Evolutionary conservation across 164 flowering plant species (phyloP).

Genomic region (Pachysandra terminalis): DNA sequence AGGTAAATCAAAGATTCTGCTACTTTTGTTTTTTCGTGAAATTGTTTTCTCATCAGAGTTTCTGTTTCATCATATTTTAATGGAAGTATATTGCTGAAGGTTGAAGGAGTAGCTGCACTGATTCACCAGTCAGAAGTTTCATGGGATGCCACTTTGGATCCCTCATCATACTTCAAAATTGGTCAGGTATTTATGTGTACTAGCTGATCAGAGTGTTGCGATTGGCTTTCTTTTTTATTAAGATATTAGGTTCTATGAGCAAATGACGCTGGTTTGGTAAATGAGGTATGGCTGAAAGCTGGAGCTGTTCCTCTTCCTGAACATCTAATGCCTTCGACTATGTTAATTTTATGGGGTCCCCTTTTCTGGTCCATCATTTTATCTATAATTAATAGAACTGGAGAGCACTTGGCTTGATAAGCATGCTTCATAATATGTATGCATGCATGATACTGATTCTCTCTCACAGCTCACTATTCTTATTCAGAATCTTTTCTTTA

Average conservation of each 20-base stretch:
- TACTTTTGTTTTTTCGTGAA: background rate
- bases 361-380: background rate
- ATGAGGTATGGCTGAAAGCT: background rate
- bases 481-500: constrained; percentile 5
- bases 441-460: background rate
- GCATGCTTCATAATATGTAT: background rate
- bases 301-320: background rate
- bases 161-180: constrained; percentile 65
- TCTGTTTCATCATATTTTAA: background rate
- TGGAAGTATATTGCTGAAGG: constrained; percentile 35
- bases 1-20: constrained; percentile 40
- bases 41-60: background rate
- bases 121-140: constrained; percentile 94
- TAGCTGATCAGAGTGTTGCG: background rate
- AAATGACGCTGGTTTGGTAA: background rate
- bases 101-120: constrained; percentile 91
- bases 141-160: constrained; percentile 89
- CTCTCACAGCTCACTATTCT: background rate
- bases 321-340: background rate
- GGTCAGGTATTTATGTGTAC: constrained; percentile 64
- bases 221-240: background rate
- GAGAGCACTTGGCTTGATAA: background rate
- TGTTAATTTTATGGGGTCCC: background rate
- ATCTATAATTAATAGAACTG: background rate
- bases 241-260: background rate